Evolutionary conservation across 2,329 filamentous ascomycete genomes (phyloP).

Genomic region (Trichoderma brevicompactum): DNA sequence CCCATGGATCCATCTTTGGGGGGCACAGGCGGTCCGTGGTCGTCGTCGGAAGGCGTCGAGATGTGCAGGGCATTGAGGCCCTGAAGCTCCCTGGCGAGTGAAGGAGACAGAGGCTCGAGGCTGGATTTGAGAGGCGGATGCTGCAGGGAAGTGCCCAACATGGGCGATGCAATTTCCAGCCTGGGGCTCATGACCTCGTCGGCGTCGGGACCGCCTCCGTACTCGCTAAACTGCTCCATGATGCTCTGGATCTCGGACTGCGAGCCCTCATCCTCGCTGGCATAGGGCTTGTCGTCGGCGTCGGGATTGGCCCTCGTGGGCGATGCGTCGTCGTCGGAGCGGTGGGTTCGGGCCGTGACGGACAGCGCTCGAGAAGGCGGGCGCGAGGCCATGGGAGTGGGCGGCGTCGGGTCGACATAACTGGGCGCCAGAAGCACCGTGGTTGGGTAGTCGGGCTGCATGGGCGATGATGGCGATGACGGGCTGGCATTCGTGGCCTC

Average conservation of each 20-base stretch:
- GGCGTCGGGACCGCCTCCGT: conserved; percentile 69
- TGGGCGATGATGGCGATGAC: conserved; percentile 43
- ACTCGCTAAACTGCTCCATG: conserved; percentile 92
- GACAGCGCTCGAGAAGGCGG: conserved; percentile 64
- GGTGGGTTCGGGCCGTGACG: conserved; percentile 55
- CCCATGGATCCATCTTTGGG: conserved; percentile 61
- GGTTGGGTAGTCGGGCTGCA: conserved; percentile 34
- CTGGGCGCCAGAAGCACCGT: conserved; percentile 51
- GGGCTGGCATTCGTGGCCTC: conserved; percentile 46
- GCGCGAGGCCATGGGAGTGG: conserved; percentile 59
- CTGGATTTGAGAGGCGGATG: conserved; percentile 87
- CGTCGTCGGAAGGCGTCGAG: conserved; percentile 49
- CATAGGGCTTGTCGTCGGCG: conserved; percentile 61
- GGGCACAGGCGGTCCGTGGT: conserved; percentile 61
- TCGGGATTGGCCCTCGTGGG: conserved; percentile 58
- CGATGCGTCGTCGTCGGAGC: conserved; percentile 48
- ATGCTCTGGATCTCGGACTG: conserved; percentile 92
- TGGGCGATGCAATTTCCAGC: conserved; percentile 79
- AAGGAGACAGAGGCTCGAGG: conserved; percentile 69
- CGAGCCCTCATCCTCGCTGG: conserved; percentile 70
- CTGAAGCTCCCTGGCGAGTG: conserved; percentile 53
- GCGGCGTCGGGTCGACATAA: conserved; percentile 63
- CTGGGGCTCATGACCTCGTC: conserved; percentile 93
- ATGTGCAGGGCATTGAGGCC: conserved; percentile 52
- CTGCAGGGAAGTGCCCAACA: conserved; percentile 66